Evolutionary conservation across 495 filamentous ascomycete species (phyloP).

Genomic region (Aspergillus sparsus): DNA sequence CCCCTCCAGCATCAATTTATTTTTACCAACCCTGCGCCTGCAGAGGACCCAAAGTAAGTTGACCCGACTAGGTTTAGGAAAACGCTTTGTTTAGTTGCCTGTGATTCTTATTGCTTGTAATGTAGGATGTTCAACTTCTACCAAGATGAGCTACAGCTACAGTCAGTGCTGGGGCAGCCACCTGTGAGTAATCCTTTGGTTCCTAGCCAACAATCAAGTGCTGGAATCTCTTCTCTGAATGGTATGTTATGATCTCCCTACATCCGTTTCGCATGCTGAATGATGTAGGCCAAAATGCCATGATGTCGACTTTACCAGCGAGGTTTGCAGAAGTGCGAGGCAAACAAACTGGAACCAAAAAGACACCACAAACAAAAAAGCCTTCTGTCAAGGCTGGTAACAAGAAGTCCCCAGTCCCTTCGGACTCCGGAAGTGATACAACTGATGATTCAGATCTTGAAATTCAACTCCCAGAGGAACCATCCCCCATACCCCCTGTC

Average conservation of each 20-base stretch:
- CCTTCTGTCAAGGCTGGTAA: conserved; percentile 20
- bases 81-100: neutral
- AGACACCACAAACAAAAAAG: conserved; percentile 31
- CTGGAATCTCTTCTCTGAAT: conserved; percentile 14
- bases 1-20: conserved; percentile 31
- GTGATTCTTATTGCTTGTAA: conserved; percentile 5
- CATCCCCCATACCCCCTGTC: conserved; percentile 52
- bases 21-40: conserved; percentile 32
- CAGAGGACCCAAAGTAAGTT: conserved; percentile 35
- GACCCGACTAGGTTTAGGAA: neutral
- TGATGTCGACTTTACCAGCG: conserved; percentile 1
- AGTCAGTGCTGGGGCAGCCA: conserved; percentile 21
- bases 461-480: conserved; percentile 48
- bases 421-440: conserved; percentile 51
- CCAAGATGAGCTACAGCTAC: conserved; percentile 35
- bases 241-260: conserved; percentile 15
- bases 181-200: conserved; percentile 7
- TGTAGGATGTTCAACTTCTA: conserved; percentile 34
- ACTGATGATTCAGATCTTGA: conserved; percentile 51
- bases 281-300: conserved; percentile 13
- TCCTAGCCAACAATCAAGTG: conserved; percentile 6
- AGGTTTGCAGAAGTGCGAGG: conserved; percentile 9
- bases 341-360: conserved; percentile 21
- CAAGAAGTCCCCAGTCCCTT: conserved; percentile 33
- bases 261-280: conserved; percentile 7